A percentile compares a stretch with the other conserved stretches of the same genome.
phyloP scores from a whole-genome alignment of 1,284 basidiomycete genomes.

The Trametes versicolor region DNA sequence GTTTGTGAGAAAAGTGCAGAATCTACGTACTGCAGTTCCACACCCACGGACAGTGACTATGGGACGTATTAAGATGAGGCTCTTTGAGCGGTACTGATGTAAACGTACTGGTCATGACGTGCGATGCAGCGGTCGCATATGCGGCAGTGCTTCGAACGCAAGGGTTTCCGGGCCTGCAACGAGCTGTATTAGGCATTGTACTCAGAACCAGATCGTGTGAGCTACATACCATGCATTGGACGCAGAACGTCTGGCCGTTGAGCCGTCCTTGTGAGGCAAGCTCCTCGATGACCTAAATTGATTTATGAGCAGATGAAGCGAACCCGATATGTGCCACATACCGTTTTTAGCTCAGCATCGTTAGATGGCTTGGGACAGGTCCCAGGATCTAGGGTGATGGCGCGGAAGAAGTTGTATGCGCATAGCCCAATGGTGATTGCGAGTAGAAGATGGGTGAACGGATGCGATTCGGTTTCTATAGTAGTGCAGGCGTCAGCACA shows the following conservation, averaged over 20 bases:
- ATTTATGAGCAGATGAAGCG: background rate
- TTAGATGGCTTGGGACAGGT: slow-evolving; percentile 83
- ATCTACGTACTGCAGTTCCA: slow-evolving; percentile 90
- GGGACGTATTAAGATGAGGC: slow-evolving; percentile 1
- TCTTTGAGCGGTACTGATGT: background rate
- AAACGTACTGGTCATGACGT: slow-evolving; percentile 88
- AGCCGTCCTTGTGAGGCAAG: slow-evolving; percentile 88
- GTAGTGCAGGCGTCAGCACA: background rate
- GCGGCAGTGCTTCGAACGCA: slow-evolving; percentile 96
- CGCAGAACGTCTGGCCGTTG: slow-evolving; percentile 97
- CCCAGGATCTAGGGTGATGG: slow-evolving; percentile 92
- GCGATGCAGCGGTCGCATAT: slow-evolving; percentile 92
- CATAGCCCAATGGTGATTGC: slow-evolving; percentile 79
- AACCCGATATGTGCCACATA: slow-evolving; percentile 47
- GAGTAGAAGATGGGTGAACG: slow-evolving; percentile 81
- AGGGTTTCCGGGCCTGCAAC: slow-evolving; percentile 81
- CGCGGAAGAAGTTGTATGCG: slow-evolving; percentile 89
- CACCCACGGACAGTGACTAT: slow-evolving; percentile 98
- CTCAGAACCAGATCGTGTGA: background rate
- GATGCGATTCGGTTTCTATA: slow-evolving; percentile 78
- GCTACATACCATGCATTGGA: slow-evolving; percentile 84
- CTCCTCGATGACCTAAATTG: slow-evolving; percentile 82
- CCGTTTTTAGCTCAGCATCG: slow-evolving; percentile 86
- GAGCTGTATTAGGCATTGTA: background rate
- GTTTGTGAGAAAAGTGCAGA: slow-evolving; percentile 2